Conservation (phyloP, 495 filamentous ascomycete genomes). For the Saxispiralis lemnorum region DNA sequence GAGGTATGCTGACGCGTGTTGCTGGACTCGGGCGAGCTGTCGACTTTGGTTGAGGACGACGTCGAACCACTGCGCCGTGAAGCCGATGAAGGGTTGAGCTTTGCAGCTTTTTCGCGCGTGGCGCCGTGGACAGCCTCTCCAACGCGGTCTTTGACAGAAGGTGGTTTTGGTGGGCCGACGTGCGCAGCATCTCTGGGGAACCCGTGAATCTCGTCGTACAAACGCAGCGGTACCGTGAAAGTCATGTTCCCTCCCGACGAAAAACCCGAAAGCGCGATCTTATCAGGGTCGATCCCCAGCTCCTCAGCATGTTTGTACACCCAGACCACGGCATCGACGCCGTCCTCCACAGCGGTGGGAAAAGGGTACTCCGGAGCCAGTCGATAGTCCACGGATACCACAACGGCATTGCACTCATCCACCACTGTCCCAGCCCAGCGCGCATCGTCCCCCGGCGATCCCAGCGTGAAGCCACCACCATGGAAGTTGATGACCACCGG, state of each 20-base stretch:
- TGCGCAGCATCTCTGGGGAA: slow-evolving; percentile 12
- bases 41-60: slow-evolving; percentile 8
- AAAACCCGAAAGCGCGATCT: slow-evolving; percentile 67
- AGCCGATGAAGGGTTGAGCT: not conserved
- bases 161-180: not conserved
- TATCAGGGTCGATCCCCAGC: slow-evolving; percentile 36
- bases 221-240: slow-evolving; percentile 58
- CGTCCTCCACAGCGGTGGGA: slow-evolving; percentile 30
- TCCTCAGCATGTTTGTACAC: slow-evolving; percentile 26
- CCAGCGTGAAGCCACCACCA: slow-evolving; percentile 28
- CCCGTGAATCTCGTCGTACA: slow-evolving; percentile 30
- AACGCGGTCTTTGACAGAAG: not conserved
- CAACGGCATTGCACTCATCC: slow-evolving; percentile 24
- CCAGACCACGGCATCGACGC: slow-evolving; percentile 26
- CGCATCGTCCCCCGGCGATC: slow-evolving; percentile 26
- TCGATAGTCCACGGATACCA: slow-evolving; percentile 27
- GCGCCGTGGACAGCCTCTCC: not conserved
- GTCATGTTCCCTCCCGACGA: slow-evolving; percentile 75
- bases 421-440: slow-evolving; percentile 25
- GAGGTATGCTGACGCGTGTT: not conserved
- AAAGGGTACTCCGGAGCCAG: slow-evolving; percentile 27
- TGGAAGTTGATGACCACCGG: slow-evolving; percentile 30
- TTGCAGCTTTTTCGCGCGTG: not conserved
- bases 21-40: not conserved
- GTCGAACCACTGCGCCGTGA: not conserved